Evolutionary conservation across 2,329 filamentous ascomycete genomes (phyloP), one percentile per base, ranked within the genome.

Genomic region (Colletotrichum agaves): DNA sequence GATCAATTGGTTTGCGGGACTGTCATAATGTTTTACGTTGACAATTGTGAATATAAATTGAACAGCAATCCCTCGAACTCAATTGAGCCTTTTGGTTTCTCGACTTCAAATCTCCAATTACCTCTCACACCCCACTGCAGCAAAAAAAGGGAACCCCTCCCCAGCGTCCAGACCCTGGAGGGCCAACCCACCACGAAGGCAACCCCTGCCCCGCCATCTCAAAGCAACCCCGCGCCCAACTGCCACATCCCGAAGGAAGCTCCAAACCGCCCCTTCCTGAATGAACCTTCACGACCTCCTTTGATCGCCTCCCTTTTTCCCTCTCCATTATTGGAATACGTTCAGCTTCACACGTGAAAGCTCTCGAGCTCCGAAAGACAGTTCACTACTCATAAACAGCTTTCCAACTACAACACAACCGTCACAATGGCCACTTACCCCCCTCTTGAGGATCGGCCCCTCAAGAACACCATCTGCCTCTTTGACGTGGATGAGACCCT

Each of bases 401-500:
- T 27, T 27, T 27, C 43, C 53, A 56, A 61, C 39, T 37, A 50
- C 41, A 64, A 44, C 19, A n/a, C 44, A 12, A 57, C 47, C 33
- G 19, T 60, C 47, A 52, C 66, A 47, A 68, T 68, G 52, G 67
- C 50, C 27, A 58, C 63, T 44, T 92, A 90, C 81, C 91, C 94
- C 63, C 88, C 93, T 70, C 88, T 98, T 72, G 87, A 91, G 78
- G 86, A 95, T 75, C 93, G 96, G 73, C 93, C 93, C 47, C 83
- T 98, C 80, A 93, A 94, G 84, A 93, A 96, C 86, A 98, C 95
- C 72, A 92, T 99, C 80, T 90, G 89, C 76, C 91, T 99, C 71
- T 99, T 99, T 81, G 96, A 99, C 81, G 96, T 99, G 69, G 96
- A 99, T 79, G 93, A 89, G 76, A 98, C 96, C 33, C 88, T 99